Evolutionary conservation across 2,329 filamentous ascomycete genomes (phyloP).

Genomic region (Stachybotrys chartarum): DNA sequence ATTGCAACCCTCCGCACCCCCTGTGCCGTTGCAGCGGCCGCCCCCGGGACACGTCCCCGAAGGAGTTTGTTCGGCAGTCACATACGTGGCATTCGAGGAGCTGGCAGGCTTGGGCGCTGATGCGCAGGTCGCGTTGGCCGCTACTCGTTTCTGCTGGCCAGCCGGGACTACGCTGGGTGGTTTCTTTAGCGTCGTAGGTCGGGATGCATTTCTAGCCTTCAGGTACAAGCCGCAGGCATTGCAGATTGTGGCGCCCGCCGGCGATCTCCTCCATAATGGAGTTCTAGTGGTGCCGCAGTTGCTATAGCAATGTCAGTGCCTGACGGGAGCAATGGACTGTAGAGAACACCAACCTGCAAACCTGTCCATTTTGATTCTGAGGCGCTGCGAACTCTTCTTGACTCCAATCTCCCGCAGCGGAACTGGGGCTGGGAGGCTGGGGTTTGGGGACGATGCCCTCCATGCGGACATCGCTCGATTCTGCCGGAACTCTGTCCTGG

Average conservation of each 20-base stretch:
- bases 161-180: constrained; percentile 46
- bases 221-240: constrained; percentile 95
- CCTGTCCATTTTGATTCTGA: constrained; percentile 46
- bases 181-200: constrained; percentile 85
- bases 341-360: constrained; percentile 56
- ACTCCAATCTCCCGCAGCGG: constrained; percentile 7
- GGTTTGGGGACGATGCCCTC: constrained; percentile 15
- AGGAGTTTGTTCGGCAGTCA: constrained; percentile 65
- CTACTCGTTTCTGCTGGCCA: constrained; percentile 33
- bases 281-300: constrained; percentile 94
- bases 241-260: constrained; percentile 89
- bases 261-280: constrained; percentile 88
- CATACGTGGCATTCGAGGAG: constrained; percentile 55
- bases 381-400: constrained; percentile 5
- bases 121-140: constrained; percentile 28
- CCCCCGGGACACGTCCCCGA: constrained; percentile 92
- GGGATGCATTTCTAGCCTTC: constrained; percentile 85
- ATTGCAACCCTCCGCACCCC: constrained; percentile 88
- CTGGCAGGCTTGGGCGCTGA: constrained; percentile 28
- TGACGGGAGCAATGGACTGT: not conserved
- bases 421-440: constrained; percentile 20
- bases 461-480: constrained; percentile 15
- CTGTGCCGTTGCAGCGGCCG: constrained; percentile 91
- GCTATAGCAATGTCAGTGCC: constrained; percentile 36
- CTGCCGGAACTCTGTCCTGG: constrained; percentile 16